Percentiles rank a stretch among this genome's conserved stretches.
These are phyloP conservation scores for Nigrospora sphaerica DNA, from an alignment of 2,329 filamentous ascomycete genomes.

Conservation along the genomic window DNA sequence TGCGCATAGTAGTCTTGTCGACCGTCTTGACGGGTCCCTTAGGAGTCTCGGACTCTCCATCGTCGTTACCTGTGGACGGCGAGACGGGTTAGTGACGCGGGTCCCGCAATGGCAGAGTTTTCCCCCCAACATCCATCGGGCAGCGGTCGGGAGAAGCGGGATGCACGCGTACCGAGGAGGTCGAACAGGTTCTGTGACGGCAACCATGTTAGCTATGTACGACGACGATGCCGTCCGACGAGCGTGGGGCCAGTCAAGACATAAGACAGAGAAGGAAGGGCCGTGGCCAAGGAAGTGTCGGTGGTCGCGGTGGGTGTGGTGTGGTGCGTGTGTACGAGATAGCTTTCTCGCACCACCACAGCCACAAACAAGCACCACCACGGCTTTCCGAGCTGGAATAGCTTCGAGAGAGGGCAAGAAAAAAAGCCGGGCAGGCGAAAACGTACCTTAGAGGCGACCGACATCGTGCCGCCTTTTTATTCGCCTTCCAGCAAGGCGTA, in stretches of 20 bases:
- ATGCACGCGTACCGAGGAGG: constrained; percentile 75
- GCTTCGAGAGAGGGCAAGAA: constrained; percentile 1
- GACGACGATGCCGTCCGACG: too few species aligned
- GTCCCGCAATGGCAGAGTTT: constrained; percentile 9
- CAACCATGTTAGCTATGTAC: too few species aligned
- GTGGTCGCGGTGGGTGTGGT: constrained; percentile 1
- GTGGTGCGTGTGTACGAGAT: neutral
- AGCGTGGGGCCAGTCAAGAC: neutral
- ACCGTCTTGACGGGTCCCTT: constrained; percentile 79
- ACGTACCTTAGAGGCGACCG: constrained; percentile 52
- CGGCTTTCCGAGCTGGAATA: neutral
- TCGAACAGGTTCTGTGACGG: constrained; percentile 81
- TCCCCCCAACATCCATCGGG: constrained; percentile 3
- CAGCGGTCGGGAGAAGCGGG: constrained; percentile 9
- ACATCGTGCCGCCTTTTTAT: constrained; percentile 51
- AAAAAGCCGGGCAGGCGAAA: neutral
- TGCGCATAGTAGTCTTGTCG: constrained; percentile 72
- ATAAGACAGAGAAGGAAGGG: neutral
- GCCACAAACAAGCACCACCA: neutral
- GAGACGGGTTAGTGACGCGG: constrained; percentile 15
- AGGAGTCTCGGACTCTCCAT: constrained; percentile 63
- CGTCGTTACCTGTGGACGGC: constrained; percentile 48
- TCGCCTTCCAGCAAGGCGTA: constrained; percentile 45
- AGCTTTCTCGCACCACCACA: neutral
- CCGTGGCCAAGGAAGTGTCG: neutral